phyloP scores from a whole-genome alignment of 2,329 filamentous ascomycete species.

The Aspergillus caelatus region DNA sequence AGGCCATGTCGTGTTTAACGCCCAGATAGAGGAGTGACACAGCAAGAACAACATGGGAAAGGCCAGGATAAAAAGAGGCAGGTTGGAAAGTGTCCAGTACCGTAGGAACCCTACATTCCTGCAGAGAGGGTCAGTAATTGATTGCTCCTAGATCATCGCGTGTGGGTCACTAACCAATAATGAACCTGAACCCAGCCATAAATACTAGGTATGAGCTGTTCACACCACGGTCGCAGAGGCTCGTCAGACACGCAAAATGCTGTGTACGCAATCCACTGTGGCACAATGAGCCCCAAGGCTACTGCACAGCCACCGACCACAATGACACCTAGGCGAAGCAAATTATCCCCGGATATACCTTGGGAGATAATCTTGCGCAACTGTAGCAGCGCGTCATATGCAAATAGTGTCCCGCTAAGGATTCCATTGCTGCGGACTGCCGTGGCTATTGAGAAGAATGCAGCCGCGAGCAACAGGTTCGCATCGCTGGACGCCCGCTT shows the following conservation, averaged over 20 bases:
- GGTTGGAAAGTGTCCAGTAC: slow-evolving; percentile 87
- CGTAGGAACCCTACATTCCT: slow-evolving; percentile 86
- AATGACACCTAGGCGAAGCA: slow-evolving; percentile 61
- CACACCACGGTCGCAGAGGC: slow-evolving; percentile 72
- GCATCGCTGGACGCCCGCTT: slow-evolving; percentile 42
- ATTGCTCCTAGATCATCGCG: background rate
- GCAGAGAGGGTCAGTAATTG: slow-evolving; percentile 19
- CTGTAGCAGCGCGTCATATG: slow-evolving; percentile 59
- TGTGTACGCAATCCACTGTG: slow-evolving; percentile 74
- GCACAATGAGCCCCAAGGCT: slow-evolving; percentile 67
- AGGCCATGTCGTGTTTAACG: slow-evolving; percentile 32
- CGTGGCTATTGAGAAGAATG: slow-evolving; percentile 71
- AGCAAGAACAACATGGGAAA: slow-evolving; percentile 74
- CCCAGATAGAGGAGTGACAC: slow-evolving; percentile 60
- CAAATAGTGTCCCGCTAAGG: slow-evolving; percentile 76
- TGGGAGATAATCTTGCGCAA: slow-evolving; percentile 46
- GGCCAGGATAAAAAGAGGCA: slow-evolving; percentile 85
- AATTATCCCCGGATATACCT: slow-evolving; percentile 37
- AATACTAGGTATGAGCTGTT: slow-evolving; percentile 74
- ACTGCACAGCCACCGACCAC: slow-evolving; percentile 69
- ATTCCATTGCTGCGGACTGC: slow-evolving; percentile 84
- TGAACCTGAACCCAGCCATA: slow-evolving; percentile 85
- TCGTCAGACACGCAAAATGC: slow-evolving; percentile 62
- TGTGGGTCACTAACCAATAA: slow-evolving; percentile 72
- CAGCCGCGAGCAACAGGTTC: slow-evolving; percentile 64